Conservation (phyloP, 179 eudicot genomes). For the Carnegiea gigantea region DNA sequence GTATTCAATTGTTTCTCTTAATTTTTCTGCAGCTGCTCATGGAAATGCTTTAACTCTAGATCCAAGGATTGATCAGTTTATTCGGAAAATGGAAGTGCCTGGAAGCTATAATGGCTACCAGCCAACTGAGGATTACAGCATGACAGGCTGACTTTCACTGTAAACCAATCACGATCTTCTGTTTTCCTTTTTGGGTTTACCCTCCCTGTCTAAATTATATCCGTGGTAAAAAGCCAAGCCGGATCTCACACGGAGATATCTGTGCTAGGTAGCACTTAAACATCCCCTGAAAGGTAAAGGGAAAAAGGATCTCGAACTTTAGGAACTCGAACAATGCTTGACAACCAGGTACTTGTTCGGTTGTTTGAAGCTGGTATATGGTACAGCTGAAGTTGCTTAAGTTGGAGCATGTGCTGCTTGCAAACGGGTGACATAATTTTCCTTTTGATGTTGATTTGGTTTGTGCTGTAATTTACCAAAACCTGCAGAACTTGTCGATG, state of each 20-base stretch:
- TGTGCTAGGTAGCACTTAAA: constrained; percentile 41
- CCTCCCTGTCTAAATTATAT: neutral
- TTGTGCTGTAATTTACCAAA: neutral
- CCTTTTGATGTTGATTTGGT: neutral
- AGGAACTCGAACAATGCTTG: constrained; percentile 14
- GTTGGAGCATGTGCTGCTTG: constrained; percentile 8
- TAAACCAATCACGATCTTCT: neutral
- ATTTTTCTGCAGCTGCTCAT: neutral
- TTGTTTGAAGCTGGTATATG: constrained; percentile 9
- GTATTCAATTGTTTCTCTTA: neutral
- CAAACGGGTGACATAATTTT: constrained; percentile 13
- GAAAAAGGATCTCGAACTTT: constrained; percentile 11
- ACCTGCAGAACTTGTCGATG: neutral
- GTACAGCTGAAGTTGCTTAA: constrained; percentile 12
- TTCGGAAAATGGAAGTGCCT: constrained; percentile 74
- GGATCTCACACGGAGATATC: constrained; percentile 41
- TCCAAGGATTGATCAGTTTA: constrained; percentile 80
- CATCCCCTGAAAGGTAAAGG: neutral
- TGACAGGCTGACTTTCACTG: constrained; percentile 34
- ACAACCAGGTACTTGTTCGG: neutral
- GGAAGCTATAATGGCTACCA: constrained; percentile 58
- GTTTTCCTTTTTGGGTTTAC: neutral
- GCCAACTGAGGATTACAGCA: constrained; percentile 62
- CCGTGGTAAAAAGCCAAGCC: constrained; percentile 43
- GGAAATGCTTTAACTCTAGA: constrained; percentile 1